Evolutionary conservation across 2,329 filamentous ascomycete genomes (phyloP), one percentile per base, ranked within the genome.

Genomic region (Fusarium tricinctum): DNA sequence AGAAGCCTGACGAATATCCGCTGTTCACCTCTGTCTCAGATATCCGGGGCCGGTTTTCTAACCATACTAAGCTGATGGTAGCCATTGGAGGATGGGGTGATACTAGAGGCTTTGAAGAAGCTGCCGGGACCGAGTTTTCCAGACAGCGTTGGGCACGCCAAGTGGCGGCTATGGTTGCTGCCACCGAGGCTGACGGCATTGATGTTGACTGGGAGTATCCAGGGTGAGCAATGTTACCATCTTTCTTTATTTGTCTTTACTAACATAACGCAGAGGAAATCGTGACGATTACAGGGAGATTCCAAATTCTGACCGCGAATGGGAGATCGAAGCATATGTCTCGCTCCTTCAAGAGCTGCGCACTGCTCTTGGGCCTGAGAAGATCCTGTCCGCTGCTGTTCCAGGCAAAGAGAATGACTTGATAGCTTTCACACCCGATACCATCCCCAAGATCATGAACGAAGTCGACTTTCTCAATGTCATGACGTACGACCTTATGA

Each of bases 71-170:
- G 69, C 78, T 93, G 22, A 85, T 91, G 80, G 83, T 93, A 38
- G 90, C 91, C 20, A 88, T 94, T 66, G 91, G 91, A 13, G 91
- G 91, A 52, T 94, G 91, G 91, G 91, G 90, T 0, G 89, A 92
- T 62, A 89, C 85, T 1, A 75, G 77, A 8, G 91, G 90, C 0
- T 93, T 92, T 72, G 83, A 85, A 0, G 76, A 75, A 12, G 90
- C 85, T 0, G 87, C 88, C 2, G 82, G 81, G 50, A 82, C 83
- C 5, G 81, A 85, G 1, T 70, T 77, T 2, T 84, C 83, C 2
- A 85, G 89, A 17, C 80, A 82, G 62, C 79, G 78, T 9, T 94
- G 91, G 78, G 89, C 90, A 2, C 80, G 81, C 44, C 91, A 92
- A 68, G 83, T 93, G 2, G 86, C 84, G 9, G 79, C 80, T 28